Percentiles rank a stretch among this genome's conserved stretches.
These are phyloP conservation scores for Tolypocladium paradoxum DNA, from an alignment of 2,329 filamentous ascomycete genomes.

Conservation along the genomic window DNA sequence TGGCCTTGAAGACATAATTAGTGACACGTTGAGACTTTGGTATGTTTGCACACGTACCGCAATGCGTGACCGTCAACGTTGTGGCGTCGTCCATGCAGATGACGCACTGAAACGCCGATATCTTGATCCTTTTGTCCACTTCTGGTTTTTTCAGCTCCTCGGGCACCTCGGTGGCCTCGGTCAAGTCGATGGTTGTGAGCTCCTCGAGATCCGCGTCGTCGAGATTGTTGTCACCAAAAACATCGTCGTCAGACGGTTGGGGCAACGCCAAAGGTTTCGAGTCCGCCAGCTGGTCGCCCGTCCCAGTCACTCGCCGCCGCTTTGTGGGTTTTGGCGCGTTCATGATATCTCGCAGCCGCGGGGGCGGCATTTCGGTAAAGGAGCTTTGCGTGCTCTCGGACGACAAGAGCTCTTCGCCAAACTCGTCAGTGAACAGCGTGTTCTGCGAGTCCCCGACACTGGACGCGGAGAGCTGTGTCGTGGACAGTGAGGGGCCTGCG, in stretches of 20 bases:
- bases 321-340: constrained; percentile 9
- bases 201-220: constrained; percentile 11
- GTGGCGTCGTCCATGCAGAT: constrained; percentile 57
- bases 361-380: constrained; percentile 13
- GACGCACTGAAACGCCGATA: constrained; percentile 51
- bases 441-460: constrained; percentile 14
- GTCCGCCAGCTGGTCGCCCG: not conserved
- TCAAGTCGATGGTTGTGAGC: constrained; percentile 22
- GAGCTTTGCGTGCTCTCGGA: constrained; percentile 16
- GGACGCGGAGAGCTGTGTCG: constrained; percentile 8
- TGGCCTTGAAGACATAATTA: constrained; percentile 37
- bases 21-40: not conserved
- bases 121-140: constrained; percentile 37
- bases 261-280: not conserved
- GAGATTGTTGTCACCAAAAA: constrained; percentile 15
- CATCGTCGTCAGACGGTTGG: constrained; percentile 11
- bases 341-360: not conserved
- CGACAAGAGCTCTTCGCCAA: constrained; percentile 13
- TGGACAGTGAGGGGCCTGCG: constrained; percentile 11
- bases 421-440: constrained; percentile 16
- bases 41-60: constrained; percentile 37
- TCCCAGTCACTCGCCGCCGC: constrained; percentile 10
- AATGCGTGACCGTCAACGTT: constrained; percentile 51
- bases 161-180: constrained; percentile 31
- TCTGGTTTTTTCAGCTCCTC: constrained; percentile 32